A percentile compares a stretch with the other conserved stretches of the same genome.
Conservation (phyloP, 768 basidiomycete species). For the Phanerochaete carnosa region DNA sequence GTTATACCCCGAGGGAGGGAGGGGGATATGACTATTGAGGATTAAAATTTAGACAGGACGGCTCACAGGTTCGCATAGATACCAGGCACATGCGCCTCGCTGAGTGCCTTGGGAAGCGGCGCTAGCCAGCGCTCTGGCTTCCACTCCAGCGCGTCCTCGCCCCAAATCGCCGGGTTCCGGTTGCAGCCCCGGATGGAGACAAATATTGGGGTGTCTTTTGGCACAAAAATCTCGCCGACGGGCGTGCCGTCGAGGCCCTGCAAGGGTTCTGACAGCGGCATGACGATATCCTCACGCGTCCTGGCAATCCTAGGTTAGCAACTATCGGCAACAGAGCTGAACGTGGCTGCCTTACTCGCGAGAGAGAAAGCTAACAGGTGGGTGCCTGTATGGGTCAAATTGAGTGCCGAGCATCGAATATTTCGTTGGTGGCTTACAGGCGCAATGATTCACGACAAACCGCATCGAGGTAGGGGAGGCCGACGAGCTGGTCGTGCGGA, state of each 20-base stretch:
- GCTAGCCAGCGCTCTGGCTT: constrained; percentile 63
- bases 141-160: constrained; percentile 55
- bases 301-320: constrained; percentile 1
- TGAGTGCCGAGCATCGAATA: neutral
- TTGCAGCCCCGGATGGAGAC: constrained; percentile 47
- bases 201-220: constrained; percentile 43
- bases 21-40: too few relatives aligned
- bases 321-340: neutral
- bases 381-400: constrained; percentile 25
- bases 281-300: constrained; percentile 50
- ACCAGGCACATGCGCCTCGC: constrained; percentile 16
- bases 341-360: constrained; percentile 12
- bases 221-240: constrained; percentile 39
- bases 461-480: constrained; percentile 10
- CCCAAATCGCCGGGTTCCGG: constrained; percentile 54
- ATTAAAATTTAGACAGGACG: neutral
- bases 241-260: constrained; percentile 36
- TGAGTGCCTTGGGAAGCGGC: constrained; percentile 18
- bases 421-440: neutral
- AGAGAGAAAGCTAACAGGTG: constrained; percentile 41
- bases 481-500: constrained; percentile 9
- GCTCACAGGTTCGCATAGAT: constrained; percentile 20
- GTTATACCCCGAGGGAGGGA: too few relatives aligned
- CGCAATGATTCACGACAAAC: constrained; percentile 11
- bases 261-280: constrained; percentile 52